These are phyloP conservation scores for Huntiella moniliformis DNA, from an alignment of 2,329 filamentous ascomycete species.

Conservation along the genomic window DNA sequence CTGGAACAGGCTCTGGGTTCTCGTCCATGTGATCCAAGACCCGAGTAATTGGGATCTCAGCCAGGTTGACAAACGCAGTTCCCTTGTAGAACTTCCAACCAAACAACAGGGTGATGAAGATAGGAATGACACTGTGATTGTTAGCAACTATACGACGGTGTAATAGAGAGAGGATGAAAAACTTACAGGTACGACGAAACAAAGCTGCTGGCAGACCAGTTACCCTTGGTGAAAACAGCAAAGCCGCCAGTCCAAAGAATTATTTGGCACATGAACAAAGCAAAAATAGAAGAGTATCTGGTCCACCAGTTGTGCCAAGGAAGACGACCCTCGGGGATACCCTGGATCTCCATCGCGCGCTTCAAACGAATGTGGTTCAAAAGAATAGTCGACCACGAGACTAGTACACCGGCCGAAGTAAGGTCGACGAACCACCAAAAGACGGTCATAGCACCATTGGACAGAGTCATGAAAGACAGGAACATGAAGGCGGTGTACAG, in stretches of 20 bases:
- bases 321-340: conserved; percentile 28
- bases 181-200: conserved; percentile 44
- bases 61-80: conserved; percentile 33
- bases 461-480: conserved; percentile 32
- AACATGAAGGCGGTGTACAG: conserved; percentile 39
- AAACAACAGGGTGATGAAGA: conserved; percentile 35
- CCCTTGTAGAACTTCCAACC: conserved; percentile 49
- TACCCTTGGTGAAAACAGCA: conserved; percentile 37
- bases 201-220: conserved; percentile 38
- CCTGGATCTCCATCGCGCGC: conserved; percentile 34
- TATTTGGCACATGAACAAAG: conserved; percentile 40
- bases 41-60: conserved; percentile 31
- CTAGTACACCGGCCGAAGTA: conserved; percentile 31
- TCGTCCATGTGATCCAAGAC: conserved; percentile 26
- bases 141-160: neutral
- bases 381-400: conserved; percentile 25
- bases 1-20: conserved; percentile 4
- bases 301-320: conserved; percentile 49
- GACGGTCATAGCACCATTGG: conserved; percentile 33
- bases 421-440: conserved; percentile 42
- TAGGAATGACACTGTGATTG: conserved; percentile 33
- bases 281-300: conserved; percentile 37
- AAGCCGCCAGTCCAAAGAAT: conserved; percentile 57
- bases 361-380: conserved; percentile 38
- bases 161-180: neutral